Evolutionary conservation across 768 basidiomycete genomes (phyloP), one percentile per base, ranked within the genome.

Genomic region (Rhizopogon vesiculosus): DNA sequence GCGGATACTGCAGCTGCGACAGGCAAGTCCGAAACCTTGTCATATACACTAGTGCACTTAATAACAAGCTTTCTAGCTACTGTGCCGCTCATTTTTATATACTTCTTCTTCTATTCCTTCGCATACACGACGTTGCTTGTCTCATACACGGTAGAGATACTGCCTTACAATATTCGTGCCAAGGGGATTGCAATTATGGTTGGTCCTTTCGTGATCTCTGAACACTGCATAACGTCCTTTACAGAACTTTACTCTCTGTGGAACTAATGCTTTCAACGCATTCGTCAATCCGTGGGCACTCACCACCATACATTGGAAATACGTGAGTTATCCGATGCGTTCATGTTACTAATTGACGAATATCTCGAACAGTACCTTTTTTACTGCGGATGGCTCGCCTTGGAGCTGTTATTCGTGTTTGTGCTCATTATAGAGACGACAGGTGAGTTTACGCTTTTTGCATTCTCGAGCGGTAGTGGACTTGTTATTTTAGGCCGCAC

Each of bases 241-340:
- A 53, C 60, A 86, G 85, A 87, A 85, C 66, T 69, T 88, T 50
- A 74, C 75, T 5, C 75, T 88, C 29, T 84, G 81, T 62, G 72
- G 87, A 39, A 81, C 86, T 2, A 73, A 88, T 28, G 85, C 89
- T 3, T 86, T 93, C 69, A 92, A 88, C 62, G 86, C 87, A 64
- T 87, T 89, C 53, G 81, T 89, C 46, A 91, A 91, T 61, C 88
- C 90, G 7, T 82, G 85, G 74, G 90, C 89, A 1, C 71, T 92
- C 22, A 70, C 74, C 5, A 65, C 66, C 0, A 60, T 83, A 5
- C 73, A 73, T 8, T 83, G 82, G 82, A 76, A 76, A 72, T 83
- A 83, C 55, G 55, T 71, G 28, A 59, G 45, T 57, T 51, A 6
- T 33, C 15, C 15, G 28, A 50, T 52, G 22, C 1, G 22, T 45